Evolutionary conservation across 352 stramenopile species (phyloP), one percentile per base, ranked within the genome.

Genomic region (Globisporangium uncinulatum): DNA sequence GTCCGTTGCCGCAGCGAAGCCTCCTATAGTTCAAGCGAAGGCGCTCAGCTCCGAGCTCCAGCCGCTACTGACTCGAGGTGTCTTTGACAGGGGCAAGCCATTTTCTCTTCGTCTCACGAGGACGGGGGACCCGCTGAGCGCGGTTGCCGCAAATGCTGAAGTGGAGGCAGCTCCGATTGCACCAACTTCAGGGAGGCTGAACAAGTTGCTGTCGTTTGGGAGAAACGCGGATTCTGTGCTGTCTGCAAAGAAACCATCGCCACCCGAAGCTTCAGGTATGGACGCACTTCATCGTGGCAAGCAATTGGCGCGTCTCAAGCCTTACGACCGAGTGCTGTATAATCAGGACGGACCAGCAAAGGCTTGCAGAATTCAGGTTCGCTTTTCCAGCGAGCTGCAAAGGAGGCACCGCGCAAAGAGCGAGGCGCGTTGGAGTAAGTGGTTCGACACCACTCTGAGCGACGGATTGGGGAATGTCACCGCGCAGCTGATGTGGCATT

Each of bases 321-420:
- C 54, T 59, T n/a, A 51, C 21, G 54, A 37, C 17, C 2, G 34
- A 39, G 1, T 59, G 54, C 37, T 32, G 6, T n/a, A 9, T 46
- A 15, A 3, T 20, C 43, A 48, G 43, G 19, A 13, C 29, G n/a
- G 43, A 6, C 9, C 19, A 29, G 14, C 43, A 48, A 31, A 13
- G 8, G 7, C 29, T 21, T 31, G n/a, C 21, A 48, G 43, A 17
- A n/a, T 31, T 48, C 43, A 10, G n/a, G n/a, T 14, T 8, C 42
- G 13, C 4, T 58, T 31, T 44, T 24, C 17, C 45, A 59, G 32
- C 41, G 42, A 17, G 43, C 11, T 17, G 21, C 42, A 52, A 15
- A 13, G 7, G 32, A 46, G 21, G 13, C 32, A 2, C 43, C 43
- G 7, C 43, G 43, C 19, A 48, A 31, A 14, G n/a, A 10, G 17